phyloP scores from a whole-genome alignment of 2,329 filamentous ascomycete genomes.

The Sclerotinia borealis region DNA sequence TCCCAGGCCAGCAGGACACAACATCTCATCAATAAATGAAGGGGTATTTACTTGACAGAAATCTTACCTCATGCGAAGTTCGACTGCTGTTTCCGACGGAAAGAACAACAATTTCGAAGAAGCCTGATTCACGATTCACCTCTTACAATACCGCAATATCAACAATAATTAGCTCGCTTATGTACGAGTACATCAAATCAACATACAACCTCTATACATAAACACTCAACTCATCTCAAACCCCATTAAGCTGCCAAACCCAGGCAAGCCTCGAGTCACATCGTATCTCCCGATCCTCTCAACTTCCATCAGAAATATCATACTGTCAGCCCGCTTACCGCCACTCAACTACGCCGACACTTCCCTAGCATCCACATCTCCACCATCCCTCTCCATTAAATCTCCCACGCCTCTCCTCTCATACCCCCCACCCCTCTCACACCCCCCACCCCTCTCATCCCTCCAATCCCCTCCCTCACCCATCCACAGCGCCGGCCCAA shows the following conservation, averaged over 20 bases:
- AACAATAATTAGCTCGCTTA: background rate
- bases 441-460: too few species aligned
- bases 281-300: background rate
- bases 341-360: too few species aligned
- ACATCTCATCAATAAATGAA: background rate
- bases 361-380: background rate
- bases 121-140: background rate
- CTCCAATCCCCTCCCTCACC: background rate
- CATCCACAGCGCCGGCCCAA: conserved; percentile 2
- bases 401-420: accelerated
- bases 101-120: background rate
- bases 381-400: accelerated
- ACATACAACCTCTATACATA: background rate
- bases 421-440: too few species aligned
- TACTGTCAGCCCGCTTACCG: too few species aligned
- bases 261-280: background rate
- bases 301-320: too few species aligned
- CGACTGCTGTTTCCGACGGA: background rate
- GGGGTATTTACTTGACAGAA: background rate
- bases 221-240: background rate
- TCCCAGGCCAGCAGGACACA: background rate
- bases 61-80: background rate
- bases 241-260: background rate
- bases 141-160: background rate
- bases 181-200: background rate